These are phyloP conservation scores for Termitomyces sp. DNA, from an alignment of 768 basidiomycete genomes.

Conservation along the genomic window DNA sequence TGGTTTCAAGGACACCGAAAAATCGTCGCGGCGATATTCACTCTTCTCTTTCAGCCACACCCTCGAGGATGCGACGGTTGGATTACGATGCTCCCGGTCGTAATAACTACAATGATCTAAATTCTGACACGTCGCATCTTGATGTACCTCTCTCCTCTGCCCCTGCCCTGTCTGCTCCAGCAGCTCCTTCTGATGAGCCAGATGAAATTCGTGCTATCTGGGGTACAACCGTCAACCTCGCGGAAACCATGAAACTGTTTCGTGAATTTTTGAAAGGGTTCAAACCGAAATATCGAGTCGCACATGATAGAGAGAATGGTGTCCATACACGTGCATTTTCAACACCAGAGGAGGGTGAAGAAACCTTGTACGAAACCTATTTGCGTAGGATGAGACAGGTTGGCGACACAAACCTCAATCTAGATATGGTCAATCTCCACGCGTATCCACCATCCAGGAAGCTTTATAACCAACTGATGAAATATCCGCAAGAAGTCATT, in stretches of 20 bases:
- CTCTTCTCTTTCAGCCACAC: conserved; percentile 63
- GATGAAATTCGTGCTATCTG: conserved; percentile 91
- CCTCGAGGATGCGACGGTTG: conserved; percentile 34
- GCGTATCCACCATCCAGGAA: conserved; percentile 84
- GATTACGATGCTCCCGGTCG: conserved; percentile 16
- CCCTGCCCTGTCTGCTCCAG: conserved; percentile 53
- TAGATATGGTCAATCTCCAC: conserved; percentile 81
- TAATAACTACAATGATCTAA: conserved; percentile 37
- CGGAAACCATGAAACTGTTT: conserved; percentile 88
- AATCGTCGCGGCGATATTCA: conserved; percentile 89
- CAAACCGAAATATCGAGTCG: conserved; percentile 83
- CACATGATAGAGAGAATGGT: conserved; percentile 62
- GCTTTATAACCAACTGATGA: conserved; percentile 75
- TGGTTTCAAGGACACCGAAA: conserved; percentile 50
- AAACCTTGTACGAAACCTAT: conserved; percentile 72
- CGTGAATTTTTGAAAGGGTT: conserved; percentile 86
- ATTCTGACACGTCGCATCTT: conserved; percentile 55
- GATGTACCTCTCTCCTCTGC: conserved; percentile 53
- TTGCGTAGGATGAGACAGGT: conserved; percentile 84
- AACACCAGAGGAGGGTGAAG: conserved; percentile 63
- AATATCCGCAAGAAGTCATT: conserved; percentile 96
- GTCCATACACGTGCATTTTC: conserved; percentile 42
- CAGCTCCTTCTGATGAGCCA: conserved; percentile 60
- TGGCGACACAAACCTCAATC: conserved; percentile 88
- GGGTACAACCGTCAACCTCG: conserved; percentile 94